phyloP scores from a whole-genome alignment of 2,329 filamentous ascomycete species.

The Colletotrichum eleusines region DNA sequence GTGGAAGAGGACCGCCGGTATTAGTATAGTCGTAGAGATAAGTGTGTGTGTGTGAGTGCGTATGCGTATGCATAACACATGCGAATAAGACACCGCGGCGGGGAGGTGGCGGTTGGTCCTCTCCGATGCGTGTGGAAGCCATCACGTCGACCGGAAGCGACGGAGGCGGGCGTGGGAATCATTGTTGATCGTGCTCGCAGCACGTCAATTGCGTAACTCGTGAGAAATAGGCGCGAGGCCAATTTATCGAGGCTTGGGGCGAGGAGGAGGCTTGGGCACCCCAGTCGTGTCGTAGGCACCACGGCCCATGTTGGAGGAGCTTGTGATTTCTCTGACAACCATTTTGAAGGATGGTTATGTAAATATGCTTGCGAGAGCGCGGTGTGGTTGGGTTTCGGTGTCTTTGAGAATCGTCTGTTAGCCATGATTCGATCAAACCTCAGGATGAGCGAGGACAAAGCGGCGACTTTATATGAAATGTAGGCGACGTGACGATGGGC shows the following conservation, averaged over 20 bases:
- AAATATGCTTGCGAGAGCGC: conserved; percentile 11
- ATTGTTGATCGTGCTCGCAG: conserved; percentile 22
- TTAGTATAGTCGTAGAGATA: conserved; percentile 35
- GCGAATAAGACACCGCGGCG: conserved; percentile 33
- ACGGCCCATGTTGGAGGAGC: conserved; percentile 60
- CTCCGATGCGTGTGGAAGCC: conserved; percentile 40
- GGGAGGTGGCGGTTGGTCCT: conserved; percentile 32
- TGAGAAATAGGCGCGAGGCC: background rate
- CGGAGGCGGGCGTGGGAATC: conserved; percentile 10
- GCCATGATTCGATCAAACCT: conserved; percentile 33
- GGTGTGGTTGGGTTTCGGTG: conserved; percentile 10
- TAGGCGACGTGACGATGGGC: conserved; percentile 46
- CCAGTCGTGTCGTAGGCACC: conserved; percentile 66
- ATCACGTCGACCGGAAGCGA: conserved; percentile 41
- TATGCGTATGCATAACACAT: conserved; percentile 31
- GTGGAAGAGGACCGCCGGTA: conserved; percentile 34
- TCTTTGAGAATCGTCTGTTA: conserved; percentile 33
- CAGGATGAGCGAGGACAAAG: conserved; percentile 42
- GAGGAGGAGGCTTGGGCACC: conserved; percentile 60
- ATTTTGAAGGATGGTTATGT: conserved; percentile 47
- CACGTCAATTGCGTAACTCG: conserved; percentile 18
- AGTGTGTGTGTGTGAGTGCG: background rate
- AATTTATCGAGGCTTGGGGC: conserved; percentile 55
- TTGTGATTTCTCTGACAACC: conserved; percentile 50
- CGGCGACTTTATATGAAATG: conserved; percentile 43